Base-by-base conservation (phyloP, 345 rosid genomes). In the Corchorus olitorius region DNA sequence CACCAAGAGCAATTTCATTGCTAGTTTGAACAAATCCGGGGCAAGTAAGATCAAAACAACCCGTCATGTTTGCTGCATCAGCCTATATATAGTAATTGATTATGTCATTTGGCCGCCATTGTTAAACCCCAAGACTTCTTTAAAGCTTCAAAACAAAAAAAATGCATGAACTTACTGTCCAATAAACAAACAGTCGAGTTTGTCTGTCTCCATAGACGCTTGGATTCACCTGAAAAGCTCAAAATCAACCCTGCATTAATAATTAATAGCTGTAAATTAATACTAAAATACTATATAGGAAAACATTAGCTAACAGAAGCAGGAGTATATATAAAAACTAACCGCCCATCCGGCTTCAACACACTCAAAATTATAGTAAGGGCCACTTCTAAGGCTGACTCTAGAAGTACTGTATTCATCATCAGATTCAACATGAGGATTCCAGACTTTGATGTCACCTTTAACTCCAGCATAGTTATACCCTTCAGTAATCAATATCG, bases 21-120 rank as follows among this genome's bases (percentile, higher is more conserved):
- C 85, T 89, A 1, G 87, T 86, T 72, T 88, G 93, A 76, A 89
- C 84, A 53, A 89, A 89, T 20, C 91, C 91, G 5, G 91, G 89
- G 65, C 91, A 89, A 16, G 83, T 85, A 41, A 88, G 82, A 79
- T 89, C 93, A 48, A 88, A 89, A 70, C 91, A 89, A 3, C 93
- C 93, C 0, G 93, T 88, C 70, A 11, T 75, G 50, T 81, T 86
- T 4, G 86, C 80, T 0, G 77, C 85, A 77, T 89, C 91, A 10
- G 35, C 83, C 93, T 87, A 45, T 39, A 39, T 33, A 22, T 59
- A 27, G 16, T 59, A 22, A 58, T 12, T 11, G 56, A 56, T 56
- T 13, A 39, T 39, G 43, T 39, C 48, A 49, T 11, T n/a, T 19
- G 12, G n/a, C 8, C 34, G 22, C 11, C 22, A 59, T 59, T 19